These are phyloP conservation scores for Talaromyces amestolkiae DNA, from an alignment of 2,329 filamentous ascomycete species.

Conservation along the genomic window DNA sequence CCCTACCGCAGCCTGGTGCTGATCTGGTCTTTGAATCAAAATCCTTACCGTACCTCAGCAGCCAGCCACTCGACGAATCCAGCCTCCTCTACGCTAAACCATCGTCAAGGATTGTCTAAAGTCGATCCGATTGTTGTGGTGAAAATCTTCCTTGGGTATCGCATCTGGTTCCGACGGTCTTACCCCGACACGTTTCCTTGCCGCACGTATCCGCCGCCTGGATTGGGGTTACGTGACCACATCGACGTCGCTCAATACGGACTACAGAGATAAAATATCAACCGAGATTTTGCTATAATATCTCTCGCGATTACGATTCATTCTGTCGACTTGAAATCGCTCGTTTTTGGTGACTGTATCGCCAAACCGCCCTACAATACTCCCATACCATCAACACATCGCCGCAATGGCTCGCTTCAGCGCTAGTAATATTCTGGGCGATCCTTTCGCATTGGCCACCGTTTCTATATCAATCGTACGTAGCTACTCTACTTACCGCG, in stretches of 20 bases:
- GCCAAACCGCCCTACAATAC: conserved; percentile 8
- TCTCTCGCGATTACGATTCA: neutral
- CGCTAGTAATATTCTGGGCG: conserved; percentile 86
- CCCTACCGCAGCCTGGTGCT: conserved; percentile 19
- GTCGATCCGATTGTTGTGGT: neutral
- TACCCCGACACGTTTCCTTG: neutral
- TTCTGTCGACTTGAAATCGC: neutral
- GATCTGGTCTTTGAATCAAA: conserved; percentile 14
- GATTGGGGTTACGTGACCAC: conserved; percentile 24
- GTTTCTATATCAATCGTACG: conserved; percentile 87
- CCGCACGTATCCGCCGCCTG: conserved; percentile 9
- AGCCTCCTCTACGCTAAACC: neutral
- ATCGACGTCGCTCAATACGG: neutral
- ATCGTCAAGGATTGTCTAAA: neutral
- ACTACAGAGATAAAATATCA: neutral
- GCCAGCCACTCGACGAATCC: conserved; percentile 7
- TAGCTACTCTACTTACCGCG: conserved; percentile 25
- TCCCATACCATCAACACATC: conserved; percentile 4
- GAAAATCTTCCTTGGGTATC: neutral
- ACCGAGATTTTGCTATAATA: neutral
- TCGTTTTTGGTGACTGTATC: neutral
- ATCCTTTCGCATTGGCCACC: conserved; percentile 93
- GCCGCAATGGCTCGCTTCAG: conserved; percentile 58
- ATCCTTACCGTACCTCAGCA: conserved; percentile 14
- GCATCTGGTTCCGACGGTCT: neutral